These are phyloP conservation scores for Tilletia setariae DNA, from an alignment of 1,284 basidiomycete species.

Conservation along the genomic window DNA sequence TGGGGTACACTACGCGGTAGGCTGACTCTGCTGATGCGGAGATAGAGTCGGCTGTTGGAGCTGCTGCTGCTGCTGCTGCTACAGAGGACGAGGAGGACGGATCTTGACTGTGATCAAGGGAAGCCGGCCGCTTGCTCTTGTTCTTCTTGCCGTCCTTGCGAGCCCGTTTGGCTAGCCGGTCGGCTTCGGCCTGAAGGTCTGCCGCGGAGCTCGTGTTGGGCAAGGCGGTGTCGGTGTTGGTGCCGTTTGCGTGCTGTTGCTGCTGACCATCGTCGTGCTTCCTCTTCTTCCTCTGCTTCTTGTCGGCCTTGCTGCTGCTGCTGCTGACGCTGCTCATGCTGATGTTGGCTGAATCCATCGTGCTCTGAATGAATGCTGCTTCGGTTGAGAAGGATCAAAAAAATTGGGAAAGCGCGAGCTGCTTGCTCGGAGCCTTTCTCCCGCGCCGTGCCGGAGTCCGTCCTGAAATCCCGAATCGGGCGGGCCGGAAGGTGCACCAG, in stretches of 20 bases:
- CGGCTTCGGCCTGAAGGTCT: neutral
- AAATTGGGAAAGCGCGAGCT: neutral
- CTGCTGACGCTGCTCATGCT: neutral
- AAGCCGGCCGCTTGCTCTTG: neutral
- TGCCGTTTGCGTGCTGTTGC: neutral
- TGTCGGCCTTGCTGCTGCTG: neutral
- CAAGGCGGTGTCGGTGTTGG: neutral
- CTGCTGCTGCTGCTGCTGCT: neutral
- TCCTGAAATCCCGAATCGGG: neutral
- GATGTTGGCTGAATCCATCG: constrained; percentile 6
- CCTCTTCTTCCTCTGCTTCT: constrained; percentile 1
- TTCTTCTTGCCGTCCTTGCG: constrained; percentile 12
- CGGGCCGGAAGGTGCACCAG: no score
- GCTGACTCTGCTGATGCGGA: constrained; percentile 24
- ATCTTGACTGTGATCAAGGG: neutral
- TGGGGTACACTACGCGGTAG: constrained; percentile 37
- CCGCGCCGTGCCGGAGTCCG: neutral
- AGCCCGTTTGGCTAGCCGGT: neutral
- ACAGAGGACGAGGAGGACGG: no score
- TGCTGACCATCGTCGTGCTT: neutral
- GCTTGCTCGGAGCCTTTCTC: constrained; percentile 4
- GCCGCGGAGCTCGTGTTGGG: neutral
- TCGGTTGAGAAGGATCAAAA: neutral
- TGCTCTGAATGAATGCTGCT: neutral
- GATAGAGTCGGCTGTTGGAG: neutral